These are phyloP conservation scores for Tricholoma terreum DNA, from an alignment of 768 basidiomycete species.

Conservation along the genomic window DNA sequence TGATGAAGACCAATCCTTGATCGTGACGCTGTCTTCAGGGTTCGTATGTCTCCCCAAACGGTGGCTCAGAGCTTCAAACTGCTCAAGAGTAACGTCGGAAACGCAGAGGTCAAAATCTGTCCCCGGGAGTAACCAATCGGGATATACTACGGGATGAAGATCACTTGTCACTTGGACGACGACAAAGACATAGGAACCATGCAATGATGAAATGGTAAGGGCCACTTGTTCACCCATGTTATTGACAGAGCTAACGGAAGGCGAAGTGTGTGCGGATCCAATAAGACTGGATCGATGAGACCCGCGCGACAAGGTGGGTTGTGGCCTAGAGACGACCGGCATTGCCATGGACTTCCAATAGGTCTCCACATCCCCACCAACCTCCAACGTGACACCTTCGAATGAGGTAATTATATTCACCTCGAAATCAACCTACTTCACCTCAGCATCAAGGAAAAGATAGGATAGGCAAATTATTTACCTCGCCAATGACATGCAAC, in stretches of 20 bases:
- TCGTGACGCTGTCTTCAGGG: slow-evolving; percentile 15
- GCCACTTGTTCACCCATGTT: slow-evolving; percentile 45
- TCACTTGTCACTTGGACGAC: slow-evolving; percentile 93
- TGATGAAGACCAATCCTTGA: slow-evolving; percentile 44
- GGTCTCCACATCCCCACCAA: slow-evolving; percentile 93
- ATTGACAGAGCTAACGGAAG: slow-evolving; percentile 55
- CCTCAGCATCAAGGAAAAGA: slow-evolving; percentile 8
- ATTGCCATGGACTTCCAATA: slow-evolving; percentile 92
- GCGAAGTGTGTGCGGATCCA: slow-evolving; percentile 66
- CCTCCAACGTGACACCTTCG: slow-evolving; percentile 87
- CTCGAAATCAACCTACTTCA: slow-evolving; percentile 77
- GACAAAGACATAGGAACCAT: slow-evolving; percentile 83
- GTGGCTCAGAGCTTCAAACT: slow-evolving; percentile 69
- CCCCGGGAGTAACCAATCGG: slow-evolving; percentile 74
- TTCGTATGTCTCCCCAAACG: slow-evolving; percentile 45
- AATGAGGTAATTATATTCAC: slow-evolving; percentile 86
- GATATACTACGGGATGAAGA: slow-evolving; percentile 81
- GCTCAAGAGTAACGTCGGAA: slow-evolving; percentile 76
- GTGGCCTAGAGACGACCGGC: slow-evolving; percentile 41
- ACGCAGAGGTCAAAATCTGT: slow-evolving; percentile 74
- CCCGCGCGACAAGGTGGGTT: slow-evolving; percentile 35
- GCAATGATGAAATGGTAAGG: slow-evolving; percentile 84
- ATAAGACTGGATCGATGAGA: slow-evolving; percentile 42
- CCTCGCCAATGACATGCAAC: slow-evolving; percentile 92
- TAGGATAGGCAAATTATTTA: slow-evolving; percentile 28